Evolutionary conservation across 2,329 filamentous ascomycete species (phyloP).

Genomic region (Sphaceloma murrayae): DNA sequence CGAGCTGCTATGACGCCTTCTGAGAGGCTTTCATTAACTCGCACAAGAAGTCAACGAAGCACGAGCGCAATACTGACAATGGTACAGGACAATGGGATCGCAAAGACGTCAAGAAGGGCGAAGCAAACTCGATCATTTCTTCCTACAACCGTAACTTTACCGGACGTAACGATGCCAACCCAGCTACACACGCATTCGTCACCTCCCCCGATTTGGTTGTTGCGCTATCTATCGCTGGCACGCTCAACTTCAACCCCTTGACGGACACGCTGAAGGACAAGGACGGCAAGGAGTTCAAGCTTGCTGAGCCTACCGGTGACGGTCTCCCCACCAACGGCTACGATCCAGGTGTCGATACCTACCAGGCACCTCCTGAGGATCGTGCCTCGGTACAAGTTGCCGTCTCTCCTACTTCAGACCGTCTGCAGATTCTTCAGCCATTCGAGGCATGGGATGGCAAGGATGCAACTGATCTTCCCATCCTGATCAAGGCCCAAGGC

Average conservation of each 20-base stretch:
- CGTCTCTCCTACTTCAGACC: conserved; percentile 82
- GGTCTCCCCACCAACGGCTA: conserved; percentile 75
- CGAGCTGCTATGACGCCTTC: too few relatives aligned
- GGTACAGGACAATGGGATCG: conserved; percentile 74
- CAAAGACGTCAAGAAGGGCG: conserved; percentile 85
- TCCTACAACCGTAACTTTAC: conserved; percentile 99
- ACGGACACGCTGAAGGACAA: conserved; percentile 88
- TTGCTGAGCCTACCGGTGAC: conserved; percentile 67
- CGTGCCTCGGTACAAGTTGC: conserved; percentile 63
- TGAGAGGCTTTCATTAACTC: too few relatives aligned
- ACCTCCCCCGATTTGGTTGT: conserved; percentile 85
- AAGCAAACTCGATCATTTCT: conserved; percentile 91
- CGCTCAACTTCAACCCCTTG: conserved; percentile 87
- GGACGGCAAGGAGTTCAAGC: conserved; percentile 91
- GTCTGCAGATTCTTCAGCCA: conserved; percentile 81
- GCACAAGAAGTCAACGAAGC: too few relatives aligned
- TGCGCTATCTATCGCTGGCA: conserved; percentile 73
- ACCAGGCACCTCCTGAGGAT: conserved; percentile 85
- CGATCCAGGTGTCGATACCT: conserved; percentile 85
- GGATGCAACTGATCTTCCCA: conserved; percentile 72
- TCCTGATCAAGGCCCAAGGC: conserved; percentile 91
- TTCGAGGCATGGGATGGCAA: conserved; percentile 89
- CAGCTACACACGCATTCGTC: conserved; percentile 87
- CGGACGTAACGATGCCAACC: conserved; percentile 92
- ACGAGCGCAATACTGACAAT: too few relatives aligned